phyloP scores from a whole-genome alignment of 768 basidiomycete species.

The Kwoniella sp. region DNA sequence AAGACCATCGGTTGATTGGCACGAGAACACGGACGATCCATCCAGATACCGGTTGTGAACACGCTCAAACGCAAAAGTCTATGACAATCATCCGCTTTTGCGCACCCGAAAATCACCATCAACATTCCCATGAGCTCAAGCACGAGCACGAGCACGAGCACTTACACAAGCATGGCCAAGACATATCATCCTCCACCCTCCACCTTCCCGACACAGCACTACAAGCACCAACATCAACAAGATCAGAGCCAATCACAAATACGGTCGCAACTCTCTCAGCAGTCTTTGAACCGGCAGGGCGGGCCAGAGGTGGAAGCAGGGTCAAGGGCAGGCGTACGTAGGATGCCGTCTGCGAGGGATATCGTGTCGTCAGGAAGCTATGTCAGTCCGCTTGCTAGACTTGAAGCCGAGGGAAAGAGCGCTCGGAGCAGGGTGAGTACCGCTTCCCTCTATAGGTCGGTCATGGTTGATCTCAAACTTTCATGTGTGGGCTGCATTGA shows the following conservation, averaged over 20 bases:
- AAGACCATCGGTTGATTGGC: too few relatives aligned
- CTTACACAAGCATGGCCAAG: background rate
- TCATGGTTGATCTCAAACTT: background rate
- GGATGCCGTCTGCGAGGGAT: slow-evolving; percentile 22
- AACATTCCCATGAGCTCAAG: background rate
- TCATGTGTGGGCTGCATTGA: too few relatives aligned
- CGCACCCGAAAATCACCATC: background rate
- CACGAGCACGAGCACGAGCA: background rate
- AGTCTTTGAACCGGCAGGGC: background rate
- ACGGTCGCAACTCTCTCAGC: background rate
- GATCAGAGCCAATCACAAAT: background rate
- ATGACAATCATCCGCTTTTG: too few relatives aligned
- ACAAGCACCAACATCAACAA: slow-evolving; percentile 11
- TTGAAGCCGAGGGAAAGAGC: slow-evolving; percentile 23
- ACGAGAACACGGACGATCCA: background rate
- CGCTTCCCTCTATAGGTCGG: background rate
- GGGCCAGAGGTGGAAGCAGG: background rate
- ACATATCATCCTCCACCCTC: background rate
- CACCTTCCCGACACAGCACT: background rate
- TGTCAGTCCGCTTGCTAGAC: slow-evolving; percentile 30
- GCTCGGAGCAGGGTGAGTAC: slow-evolving; percentile 23
- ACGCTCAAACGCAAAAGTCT: too few relatives aligned
- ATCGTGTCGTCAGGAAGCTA: slow-evolving; percentile 21
- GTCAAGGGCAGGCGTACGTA: background rate
- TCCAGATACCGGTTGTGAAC: too few relatives aligned